A percentile compares a stretch with the other conserved stretches of the same genome.
These are phyloP conservation scores for Cerrena zonata DNA, from an alignment of 1,284 basidiomycete species.

Conservation along the genomic window DNA sequence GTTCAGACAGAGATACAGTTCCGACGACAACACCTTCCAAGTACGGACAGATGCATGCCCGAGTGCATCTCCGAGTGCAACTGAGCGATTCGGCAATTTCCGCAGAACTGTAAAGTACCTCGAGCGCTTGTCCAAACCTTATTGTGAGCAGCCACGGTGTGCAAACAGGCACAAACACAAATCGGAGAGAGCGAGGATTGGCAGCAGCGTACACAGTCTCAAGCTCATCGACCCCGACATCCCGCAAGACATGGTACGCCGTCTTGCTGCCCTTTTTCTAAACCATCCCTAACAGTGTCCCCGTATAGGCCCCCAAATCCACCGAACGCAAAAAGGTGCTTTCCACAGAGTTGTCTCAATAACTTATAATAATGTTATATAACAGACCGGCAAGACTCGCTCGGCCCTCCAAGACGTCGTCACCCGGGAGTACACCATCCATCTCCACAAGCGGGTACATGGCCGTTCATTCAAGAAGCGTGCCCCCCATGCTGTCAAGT, in stretches of 20 bases:
- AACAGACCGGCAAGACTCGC: slow-evolving; percentile 77
- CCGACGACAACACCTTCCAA: background rate
- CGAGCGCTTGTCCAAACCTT: slow-evolving; percentile 33
- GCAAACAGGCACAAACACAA: slow-evolving; percentile 26
- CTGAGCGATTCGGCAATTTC: slow-evolving; percentile 8
- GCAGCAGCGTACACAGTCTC: slow-evolving; percentile 6
- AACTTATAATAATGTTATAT: background rate
- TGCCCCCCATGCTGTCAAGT: slow-evolving; percentile 90
- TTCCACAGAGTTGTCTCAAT: background rate
- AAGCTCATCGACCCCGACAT: slow-evolving; percentile 33
- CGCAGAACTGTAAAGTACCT: slow-evolving; percentile 28
- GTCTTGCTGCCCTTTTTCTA: slow-evolving; percentile 6
- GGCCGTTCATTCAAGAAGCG: slow-evolving; percentile 91
- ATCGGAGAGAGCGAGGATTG: slow-evolving; percentile 4
- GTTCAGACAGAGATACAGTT: background rate
- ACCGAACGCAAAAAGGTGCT: slow-evolving; percentile 37
- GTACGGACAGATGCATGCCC: background rate
- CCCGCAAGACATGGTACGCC: slow-evolving; percentile 63
- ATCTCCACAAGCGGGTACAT: slow-evolving; percentile 89
- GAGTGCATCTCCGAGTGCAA: too few species aligned
- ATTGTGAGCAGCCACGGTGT: slow-evolving; percentile 17
- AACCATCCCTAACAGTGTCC: slow-evolving; percentile 12
- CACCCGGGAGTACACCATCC: slow-evolving; percentile 93
- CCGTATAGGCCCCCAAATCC: slow-evolving; percentile 28
- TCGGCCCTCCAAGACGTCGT: slow-evolving; percentile 94